Base-by-base conservation (phyloP, 352 stramenopile genomes). In the Aphanomyces cochlioides region DNA sequence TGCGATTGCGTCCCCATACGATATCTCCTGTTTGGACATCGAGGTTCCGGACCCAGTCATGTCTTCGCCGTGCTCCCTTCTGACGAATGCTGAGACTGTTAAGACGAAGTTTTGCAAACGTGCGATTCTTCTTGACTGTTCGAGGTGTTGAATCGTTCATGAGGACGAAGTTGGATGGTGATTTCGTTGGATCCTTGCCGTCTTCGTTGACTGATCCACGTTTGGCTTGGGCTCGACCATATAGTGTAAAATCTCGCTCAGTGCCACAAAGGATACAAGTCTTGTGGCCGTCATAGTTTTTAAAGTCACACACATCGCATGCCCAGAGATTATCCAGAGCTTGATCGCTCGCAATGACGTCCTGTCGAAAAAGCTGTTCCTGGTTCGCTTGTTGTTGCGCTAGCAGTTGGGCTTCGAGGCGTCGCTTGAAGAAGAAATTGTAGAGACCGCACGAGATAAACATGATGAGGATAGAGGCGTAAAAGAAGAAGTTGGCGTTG, bases 231-330 rank as follows among this genome's bases (percentile, higher is more conserved):
- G 21, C 19, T 39, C 56, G 53, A 4, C 59, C 59, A 37, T 67
- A 67, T 1, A 67, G 41, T 2, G 59, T 54, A 45, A 67, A 67
- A 2, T 67, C 59, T 40, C 83, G 71, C 58, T 96, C 88, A 0
- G 85, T 96, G 48, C 90, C 90, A 72, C 90, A 97, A 13, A 97
- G 74, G 79, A 93, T 94, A 74, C 90, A 97, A 7, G 81, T 92
- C 69, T 87, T 78, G 66, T 93, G 89, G 0, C 85, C 82, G 19
- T 93, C 85, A 73, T 95, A 92, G 75, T 92, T 97, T 75, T 96
- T 95, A 72, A 97, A 97, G 41, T 80, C 90, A 70, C 90, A 97
- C n/a, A 97, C 89, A n/a, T 92, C 85, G 72, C 90, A 97, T 64
- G 92, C 84, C 90, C 90, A 97, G 8, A 95, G 68, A n/a, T 79